Evolutionary conservation across 768 basidiomycete species (phyloP).

Genomic region (Rhodotorula diobovata): DNA sequence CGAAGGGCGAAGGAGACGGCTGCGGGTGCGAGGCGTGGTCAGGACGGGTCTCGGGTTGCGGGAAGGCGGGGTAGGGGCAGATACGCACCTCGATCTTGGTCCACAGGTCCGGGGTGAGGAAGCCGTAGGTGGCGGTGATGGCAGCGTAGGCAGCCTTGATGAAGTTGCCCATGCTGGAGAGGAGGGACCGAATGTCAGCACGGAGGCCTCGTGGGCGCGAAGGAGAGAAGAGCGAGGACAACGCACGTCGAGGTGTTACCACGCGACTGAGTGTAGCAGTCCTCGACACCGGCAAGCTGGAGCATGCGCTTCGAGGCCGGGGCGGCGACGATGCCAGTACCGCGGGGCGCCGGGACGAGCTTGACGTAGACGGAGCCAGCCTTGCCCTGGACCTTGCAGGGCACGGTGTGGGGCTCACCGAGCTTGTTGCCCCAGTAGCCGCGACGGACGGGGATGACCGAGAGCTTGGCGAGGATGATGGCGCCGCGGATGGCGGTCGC

Average conservation of each 20-base stretch:
- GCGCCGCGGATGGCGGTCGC: conserved; percentile 99
- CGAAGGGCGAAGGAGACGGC: conserved; percentile 63
- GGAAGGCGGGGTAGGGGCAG: conserved; percentile 35
- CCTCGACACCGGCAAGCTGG: conserved; percentile 95
- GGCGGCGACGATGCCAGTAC: conserved; percentile 98
- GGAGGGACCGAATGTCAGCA: background rate
- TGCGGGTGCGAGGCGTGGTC: background rate
- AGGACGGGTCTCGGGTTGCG: background rate
- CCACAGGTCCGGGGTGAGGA: conserved; percentile 98
- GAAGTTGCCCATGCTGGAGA: conserved; percentile 77
- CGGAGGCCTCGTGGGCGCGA: no score
- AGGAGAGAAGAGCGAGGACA: background rate
- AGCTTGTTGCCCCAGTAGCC: conserved; percentile 99
- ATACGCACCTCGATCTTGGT: conserved; percentile 70
- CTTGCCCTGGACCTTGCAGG: conserved; percentile 97
- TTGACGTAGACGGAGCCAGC: conserved; percentile 99
- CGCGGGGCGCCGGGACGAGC: conserved; percentile 94
- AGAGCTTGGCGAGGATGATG: conserved; percentile 97
- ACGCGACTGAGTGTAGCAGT: conserved; percentile 95
- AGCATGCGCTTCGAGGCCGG: conserved; percentile 94
- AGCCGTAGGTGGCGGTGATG: conserved; percentile 95
- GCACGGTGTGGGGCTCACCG: conserved; percentile 98
- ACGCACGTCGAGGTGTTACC: conserved; percentile 85
- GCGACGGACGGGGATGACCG: conserved; percentile 93
- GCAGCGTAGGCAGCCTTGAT: conserved; percentile 51